A percentile compares a stretch with the other conserved stretches of the same genome.
Conservation (phyloP, 2,329 filamentous ascomycete species). For the Microcyclosporella mali region DNA sequence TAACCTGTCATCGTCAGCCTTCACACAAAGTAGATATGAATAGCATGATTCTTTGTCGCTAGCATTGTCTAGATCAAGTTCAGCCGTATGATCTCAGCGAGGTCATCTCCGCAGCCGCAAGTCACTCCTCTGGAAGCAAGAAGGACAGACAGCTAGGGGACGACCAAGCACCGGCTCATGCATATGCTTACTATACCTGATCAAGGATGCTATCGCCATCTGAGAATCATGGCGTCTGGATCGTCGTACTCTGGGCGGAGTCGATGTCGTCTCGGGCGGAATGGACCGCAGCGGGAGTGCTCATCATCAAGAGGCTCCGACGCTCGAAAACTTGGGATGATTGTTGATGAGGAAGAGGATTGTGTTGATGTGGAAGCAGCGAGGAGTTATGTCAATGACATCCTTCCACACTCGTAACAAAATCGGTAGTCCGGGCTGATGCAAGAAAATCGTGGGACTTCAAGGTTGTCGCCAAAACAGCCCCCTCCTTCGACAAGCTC, state of each 20-base stretch:
- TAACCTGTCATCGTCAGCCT: constrained; percentile 33
- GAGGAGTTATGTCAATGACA: too few relatives aligned
- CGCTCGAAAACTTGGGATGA: too few relatives aligned
- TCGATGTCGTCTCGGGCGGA: too few relatives aligned
- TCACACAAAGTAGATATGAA: constrained; percentile 8
- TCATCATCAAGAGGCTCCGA: too few relatives aligned
- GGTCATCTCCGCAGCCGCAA: constrained; percentile 5
- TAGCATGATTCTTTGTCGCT: constrained; percentile 49
- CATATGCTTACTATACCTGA: constrained; percentile 26
- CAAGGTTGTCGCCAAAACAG: too few relatives aligned
- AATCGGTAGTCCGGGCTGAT: too few relatives aligned
- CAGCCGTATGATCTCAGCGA: constrained; percentile 50
- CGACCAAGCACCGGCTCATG: constrained; percentile 34
- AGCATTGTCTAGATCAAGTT: constrained; percentile 51
- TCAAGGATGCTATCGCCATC: constrained; percentile 3
- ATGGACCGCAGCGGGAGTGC: too few relatives aligned
- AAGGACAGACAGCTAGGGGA: constrained; percentile 1
- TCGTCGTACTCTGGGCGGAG: constrained; percentile 4
- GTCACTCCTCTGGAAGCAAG: neutral
- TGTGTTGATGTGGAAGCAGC: too few relatives aligned
- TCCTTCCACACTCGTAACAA: too few relatives aligned
- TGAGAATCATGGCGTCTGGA: constrained; percentile 9
- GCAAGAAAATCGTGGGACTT: too few relatives aligned
- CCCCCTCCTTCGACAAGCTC: too few relatives aligned
- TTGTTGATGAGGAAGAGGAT: too few relatives aligned